Percentiles rank a stretch among this genome's conserved stretches.
These are phyloP conservation scores for Truncatella angustata DNA, from an alignment of 2,329 filamentous ascomycete species.

Conservation along the genomic window DNA sequence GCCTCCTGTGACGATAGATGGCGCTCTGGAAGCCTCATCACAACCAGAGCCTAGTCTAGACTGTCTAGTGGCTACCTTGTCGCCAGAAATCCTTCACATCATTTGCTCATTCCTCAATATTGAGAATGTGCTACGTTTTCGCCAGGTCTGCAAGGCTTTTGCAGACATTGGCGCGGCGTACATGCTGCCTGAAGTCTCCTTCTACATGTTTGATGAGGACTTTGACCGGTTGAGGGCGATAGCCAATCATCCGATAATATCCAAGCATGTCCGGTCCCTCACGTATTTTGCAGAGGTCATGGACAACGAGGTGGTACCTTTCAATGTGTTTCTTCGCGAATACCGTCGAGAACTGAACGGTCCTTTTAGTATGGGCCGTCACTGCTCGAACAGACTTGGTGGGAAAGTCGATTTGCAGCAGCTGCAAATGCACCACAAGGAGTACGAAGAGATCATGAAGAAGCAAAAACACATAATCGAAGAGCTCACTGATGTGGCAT, in stretches of 20 bases:
- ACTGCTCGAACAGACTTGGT: slow-evolving; percentile 11
- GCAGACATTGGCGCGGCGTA: slow-evolving; percentile 23
- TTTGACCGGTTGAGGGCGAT: slow-evolving; percentile 17
- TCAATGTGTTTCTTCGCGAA: not conserved
- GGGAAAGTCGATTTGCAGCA: not conserved
- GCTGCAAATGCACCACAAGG: slow-evolving; percentile 14
- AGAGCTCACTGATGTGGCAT: slow-evolving; percentile 14
- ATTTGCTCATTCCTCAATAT: slow-evolving; percentile 22
- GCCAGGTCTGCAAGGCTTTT: slow-evolving; percentile 21
- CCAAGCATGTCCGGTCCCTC: slow-evolving; percentile 22
- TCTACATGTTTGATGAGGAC: slow-evolving; percentile 22
- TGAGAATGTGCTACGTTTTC: slow-evolving; percentile 21
- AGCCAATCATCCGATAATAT: slow-evolving; percentile 17
- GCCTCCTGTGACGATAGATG: too few species aligned
- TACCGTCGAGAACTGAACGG: not conserved
- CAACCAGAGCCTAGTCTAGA: not conserved
- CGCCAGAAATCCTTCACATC: slow-evolving; percentile 21
- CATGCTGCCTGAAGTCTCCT: slow-evolving; percentile 40
- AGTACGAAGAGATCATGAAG: slow-evolving; percentile 17
- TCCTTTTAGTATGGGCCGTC: too few species aligned
- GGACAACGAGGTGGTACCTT: slow-evolving; percentile 1
- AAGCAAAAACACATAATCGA: slow-evolving; percentile 17
- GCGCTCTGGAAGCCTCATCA: not conserved
- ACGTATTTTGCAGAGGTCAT: slow-evolving; percentile 21
- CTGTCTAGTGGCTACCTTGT: slow-evolving; percentile 13